phyloP scores from a whole-genome alignment of 345 rosid species.

The Gossypium arboreum region DNA sequence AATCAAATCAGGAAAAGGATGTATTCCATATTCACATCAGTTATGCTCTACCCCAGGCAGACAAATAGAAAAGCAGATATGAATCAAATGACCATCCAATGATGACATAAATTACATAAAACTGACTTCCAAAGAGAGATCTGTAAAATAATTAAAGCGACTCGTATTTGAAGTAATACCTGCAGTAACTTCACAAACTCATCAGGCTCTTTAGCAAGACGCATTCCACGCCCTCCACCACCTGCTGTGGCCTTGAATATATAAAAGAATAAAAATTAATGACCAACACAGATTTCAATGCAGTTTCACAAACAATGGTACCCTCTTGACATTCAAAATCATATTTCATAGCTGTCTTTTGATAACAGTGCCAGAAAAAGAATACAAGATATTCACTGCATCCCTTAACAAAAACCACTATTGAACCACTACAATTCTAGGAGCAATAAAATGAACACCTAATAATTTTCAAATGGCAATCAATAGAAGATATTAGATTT shows the following conservation, averaged over 20 bases:
- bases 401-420: not conserved
- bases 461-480: not conserved
- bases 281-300: not conserved
- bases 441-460: not conserved
- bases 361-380: not conserved
- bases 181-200: conserved; percentile 94
- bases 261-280: conserved; percentile 11
- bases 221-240: conserved; percentile 99
- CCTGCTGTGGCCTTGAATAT: conserved; percentile 85
- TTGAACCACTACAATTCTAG: not conserved
- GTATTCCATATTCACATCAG: not conserved
- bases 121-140: not conserved
- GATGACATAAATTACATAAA: not conserved
- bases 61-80: not conserved
- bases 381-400: not conserved
- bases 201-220: conserved; percentile 85
- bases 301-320: conserved; percentile 6
- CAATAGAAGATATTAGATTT: not conserved
- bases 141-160: conserved; percentile 8
- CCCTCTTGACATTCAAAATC: not conserved
- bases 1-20: not conserved
- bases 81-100: not conserved
- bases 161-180: conserved; percentile 38
- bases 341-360: not conserved
- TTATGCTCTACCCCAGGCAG: not conserved